Evolutionary conservation across 1,284 basidiomycete species (phyloP).

Genomic region (Puccinia triticina): DNA sequence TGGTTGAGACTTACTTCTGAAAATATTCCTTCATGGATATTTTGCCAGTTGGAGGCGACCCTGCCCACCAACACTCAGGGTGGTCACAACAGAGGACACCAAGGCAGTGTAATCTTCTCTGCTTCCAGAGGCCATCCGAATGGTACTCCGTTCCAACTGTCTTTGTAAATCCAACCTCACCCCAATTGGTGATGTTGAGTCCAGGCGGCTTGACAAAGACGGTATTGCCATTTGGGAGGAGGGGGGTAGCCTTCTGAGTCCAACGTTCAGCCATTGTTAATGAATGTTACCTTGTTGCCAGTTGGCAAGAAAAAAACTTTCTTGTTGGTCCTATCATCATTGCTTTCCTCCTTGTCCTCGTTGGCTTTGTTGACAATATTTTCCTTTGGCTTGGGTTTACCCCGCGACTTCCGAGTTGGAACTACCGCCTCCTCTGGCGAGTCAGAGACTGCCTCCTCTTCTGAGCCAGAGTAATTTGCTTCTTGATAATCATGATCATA

Average conservation of each 20-base stretch:
- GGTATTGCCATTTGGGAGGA: conserved; percentile 7
- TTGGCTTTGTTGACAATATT: too few species aligned
- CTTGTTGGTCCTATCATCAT: too few species aligned
- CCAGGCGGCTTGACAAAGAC: conserved; percentile 4
- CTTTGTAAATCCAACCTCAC: not conserved
- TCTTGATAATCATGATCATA: too few species aligned
- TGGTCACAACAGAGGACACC: not conserved
- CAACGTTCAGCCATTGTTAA: not conserved
- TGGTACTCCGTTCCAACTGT: not conserved
- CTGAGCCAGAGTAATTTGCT: too few species aligned
- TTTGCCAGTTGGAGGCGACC: not conserved
- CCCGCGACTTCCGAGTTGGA: too few species aligned
- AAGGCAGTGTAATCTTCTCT: not conserved
- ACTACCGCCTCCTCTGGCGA: too few species aligned
- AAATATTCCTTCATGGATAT: not conserved
- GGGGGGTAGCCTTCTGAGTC: too few species aligned
- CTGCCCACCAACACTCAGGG: not conserved
- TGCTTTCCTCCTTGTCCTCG: too few species aligned
- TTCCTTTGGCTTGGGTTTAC: too few species aligned
- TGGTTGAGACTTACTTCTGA: not conserved
- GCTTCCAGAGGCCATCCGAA: not conserved
- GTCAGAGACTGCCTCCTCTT: too few species aligned
- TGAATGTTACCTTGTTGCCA: too few species aligned
- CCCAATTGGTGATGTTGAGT: not conserved
- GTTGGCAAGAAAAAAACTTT: too few species aligned